Conservation (phyloP, 257 asterid species). For the Solanum infundibuliforme region DNA sequence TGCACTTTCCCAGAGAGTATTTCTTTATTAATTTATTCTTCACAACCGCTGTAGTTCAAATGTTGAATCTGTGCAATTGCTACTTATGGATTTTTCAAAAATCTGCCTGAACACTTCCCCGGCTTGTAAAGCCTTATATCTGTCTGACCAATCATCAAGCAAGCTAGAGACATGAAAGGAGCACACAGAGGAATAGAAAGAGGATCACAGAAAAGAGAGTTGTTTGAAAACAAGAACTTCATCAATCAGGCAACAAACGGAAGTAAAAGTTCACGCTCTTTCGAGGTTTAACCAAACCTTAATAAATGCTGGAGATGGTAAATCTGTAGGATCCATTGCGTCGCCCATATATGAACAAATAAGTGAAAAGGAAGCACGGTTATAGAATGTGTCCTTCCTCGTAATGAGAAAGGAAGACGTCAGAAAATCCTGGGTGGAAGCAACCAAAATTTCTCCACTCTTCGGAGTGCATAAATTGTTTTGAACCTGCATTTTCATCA, state of each 20-base stretch:
- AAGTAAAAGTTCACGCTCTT: neutral
- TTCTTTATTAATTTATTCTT: neutral
- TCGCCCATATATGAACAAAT: constrained; percentile 85
- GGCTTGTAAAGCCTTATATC: neutral
- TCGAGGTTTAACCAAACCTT: constrained; percentile 43
- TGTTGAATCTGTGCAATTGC: neutral
- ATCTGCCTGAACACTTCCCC: neutral
- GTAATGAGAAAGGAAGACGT: constrained; percentile 95
- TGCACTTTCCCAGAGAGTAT: neutral
- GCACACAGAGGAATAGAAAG: neutral
- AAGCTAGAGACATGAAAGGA: neutral
- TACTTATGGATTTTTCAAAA: neutral
- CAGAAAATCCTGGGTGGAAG: constrained; percentile 94
- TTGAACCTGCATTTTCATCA: constrained; percentile 71
- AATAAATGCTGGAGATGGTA: constrained; percentile 80
- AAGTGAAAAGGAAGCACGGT: constrained; percentile 83
- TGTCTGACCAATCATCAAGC: neutral
- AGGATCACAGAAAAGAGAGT: neutral
- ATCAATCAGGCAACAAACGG: neutral
- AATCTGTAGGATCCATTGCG: constrained; percentile 78
- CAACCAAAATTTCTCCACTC: constrained; percentile 98
- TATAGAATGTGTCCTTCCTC: constrained; percentile 92
- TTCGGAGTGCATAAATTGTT: constrained; percentile 97
- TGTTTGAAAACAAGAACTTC: neutral
- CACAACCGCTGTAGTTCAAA: neutral